Evolutionary conservation across 2,329 filamentous ascomycete genomes (phyloP).

Genomic region (Alternaria brassicicola): DNA sequence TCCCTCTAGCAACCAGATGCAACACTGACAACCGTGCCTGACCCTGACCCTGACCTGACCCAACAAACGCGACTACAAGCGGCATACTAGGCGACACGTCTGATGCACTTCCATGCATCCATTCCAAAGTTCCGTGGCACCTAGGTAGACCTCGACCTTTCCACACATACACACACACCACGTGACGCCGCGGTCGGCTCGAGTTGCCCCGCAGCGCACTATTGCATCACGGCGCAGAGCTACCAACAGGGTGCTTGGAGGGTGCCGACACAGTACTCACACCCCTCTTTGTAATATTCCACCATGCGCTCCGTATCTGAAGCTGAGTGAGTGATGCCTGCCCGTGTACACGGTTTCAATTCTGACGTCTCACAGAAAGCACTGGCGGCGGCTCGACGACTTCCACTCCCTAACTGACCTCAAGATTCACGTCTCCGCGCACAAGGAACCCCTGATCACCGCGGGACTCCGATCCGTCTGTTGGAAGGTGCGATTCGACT

Average conservation of each 20-base stretch:
- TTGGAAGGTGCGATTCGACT: constrained; percentile 73
- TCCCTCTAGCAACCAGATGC: not conserved
- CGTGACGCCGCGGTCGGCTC: constrained; percentile 17
- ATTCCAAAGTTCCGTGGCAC: not conserved
- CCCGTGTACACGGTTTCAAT: not conserved
- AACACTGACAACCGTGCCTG: constrained; percentile 2
- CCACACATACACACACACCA: not conserved
- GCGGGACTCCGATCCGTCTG: constrained; percentile 82
- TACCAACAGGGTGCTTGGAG: constrained; percentile 43
- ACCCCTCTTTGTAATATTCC: constrained; percentile 10
- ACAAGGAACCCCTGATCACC: constrained; percentile 49
- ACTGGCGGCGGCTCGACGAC: constrained; percentile 46
- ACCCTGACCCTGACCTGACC: not conserved
- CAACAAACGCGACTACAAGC: not conserved
- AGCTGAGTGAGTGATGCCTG: constrained; percentile 36
- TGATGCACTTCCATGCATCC: not conserved
- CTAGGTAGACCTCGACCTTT: not conserved
- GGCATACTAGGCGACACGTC: not conserved
- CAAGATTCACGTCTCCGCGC: constrained; percentile 47
- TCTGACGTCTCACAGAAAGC: constrained; percentile 38
- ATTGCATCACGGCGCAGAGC: constrained; percentile 25
- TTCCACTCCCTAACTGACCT: constrained; percentile 47
- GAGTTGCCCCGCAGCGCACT: constrained; percentile 27
- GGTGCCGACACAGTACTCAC: constrained; percentile 14
- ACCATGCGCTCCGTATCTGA: constrained; percentile 43